Base-by-base conservation (phyloP, 2,329 filamentous ascomycete genomes). In the Pseudogymnoascus sp. region DNA sequence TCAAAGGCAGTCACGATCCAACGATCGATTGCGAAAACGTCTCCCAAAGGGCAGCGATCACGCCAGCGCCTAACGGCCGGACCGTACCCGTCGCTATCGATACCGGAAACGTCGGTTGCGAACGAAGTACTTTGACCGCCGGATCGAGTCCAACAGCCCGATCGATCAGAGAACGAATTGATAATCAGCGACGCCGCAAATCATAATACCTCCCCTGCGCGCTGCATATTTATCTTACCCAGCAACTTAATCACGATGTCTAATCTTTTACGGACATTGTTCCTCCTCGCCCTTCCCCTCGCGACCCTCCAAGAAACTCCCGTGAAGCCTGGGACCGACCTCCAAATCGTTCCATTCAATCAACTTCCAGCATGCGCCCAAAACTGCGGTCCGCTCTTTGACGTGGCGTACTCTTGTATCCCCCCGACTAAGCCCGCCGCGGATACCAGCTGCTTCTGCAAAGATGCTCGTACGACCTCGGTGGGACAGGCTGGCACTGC, bases 361-460 rank as follows among this genome's bases (percentile, higher is more conserved):
- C 74, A 78, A 43, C 81, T 91, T 59, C 88, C 88, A 4, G 71
- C 80, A 26, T 91, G 88, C 69, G 87, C 84, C 8, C 72, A 77
- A 21, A 65, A 71, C 55, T 91, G 88, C 70, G 79, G 81, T 45
- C 72, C 77, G 29, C 83, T 91, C 49, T 85, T 81, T 71, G 83
- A 90, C 73, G 90, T 89, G 63, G 89, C 92, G 70, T 82, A 81
- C 52, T 84, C 79, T 65, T 95, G 91, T 74, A 81, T 88, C 1
- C 87, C 88, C 3, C 83, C 82, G 3, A 79, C 76, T 23, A 78
- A 74, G 3, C 73, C 81, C 4, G 70, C 73, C 19, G 81, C 78
- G 45, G 90, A 88, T 72, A 78, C 84, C 60, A 78, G 80, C 37
- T 95, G 91, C 75, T 92, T 95, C 77, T 96, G 91, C 76, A 77